Evolutionary conservation across 140 eudicot genomes (phyloP), one percentile per base, ranked within the genome.

Genomic region (Senecio squalidus): DNA sequence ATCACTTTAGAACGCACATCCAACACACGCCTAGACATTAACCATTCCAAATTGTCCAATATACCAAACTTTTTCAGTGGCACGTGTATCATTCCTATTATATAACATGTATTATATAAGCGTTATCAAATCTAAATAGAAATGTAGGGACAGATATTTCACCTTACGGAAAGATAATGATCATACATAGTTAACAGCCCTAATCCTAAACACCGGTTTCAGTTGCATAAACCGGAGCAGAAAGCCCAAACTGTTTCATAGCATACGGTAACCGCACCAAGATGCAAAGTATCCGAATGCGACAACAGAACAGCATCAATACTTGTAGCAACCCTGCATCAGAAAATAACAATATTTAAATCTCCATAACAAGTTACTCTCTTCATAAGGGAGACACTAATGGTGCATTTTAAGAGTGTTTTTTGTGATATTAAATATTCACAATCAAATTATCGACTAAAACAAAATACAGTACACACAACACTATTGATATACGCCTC

Each of bases 121-220:
- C 6, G 24, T 8, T n/a, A 24, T 26, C 57, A 51, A 26, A 9
- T 17, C 21, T 20, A 52, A 1, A 16, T 1, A 53, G 46, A 60
- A 25, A 9, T 52, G 13, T 41, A 62, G 34, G 39, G 51, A 23
- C 58, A 1, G 16, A 55, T 50, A 57, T 46, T 59, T 80, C 65
- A 90, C 97, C 97, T 91, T 91, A 39, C 85, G 76, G 95, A 81
- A 24, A 86, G 84, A 70, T 78, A 90, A 28, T 86, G 94, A 81
- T 90, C 98, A 16, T 86, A 90, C 95, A 90, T 86, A 40, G 95
- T 80, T 67, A 86, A 79, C 11, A 80, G 74, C 68, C 98, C 95
- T 62, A 90, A 75, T 76, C n/a, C 93, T 82, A 72, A 62, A 82
- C 22, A 89, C 97, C 8, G 97, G 95, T n/a, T 53, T 78, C 94